Evolutionary conservation across 257 asterid species (phyloP).

Genomic region (Vinca minor): DNA sequence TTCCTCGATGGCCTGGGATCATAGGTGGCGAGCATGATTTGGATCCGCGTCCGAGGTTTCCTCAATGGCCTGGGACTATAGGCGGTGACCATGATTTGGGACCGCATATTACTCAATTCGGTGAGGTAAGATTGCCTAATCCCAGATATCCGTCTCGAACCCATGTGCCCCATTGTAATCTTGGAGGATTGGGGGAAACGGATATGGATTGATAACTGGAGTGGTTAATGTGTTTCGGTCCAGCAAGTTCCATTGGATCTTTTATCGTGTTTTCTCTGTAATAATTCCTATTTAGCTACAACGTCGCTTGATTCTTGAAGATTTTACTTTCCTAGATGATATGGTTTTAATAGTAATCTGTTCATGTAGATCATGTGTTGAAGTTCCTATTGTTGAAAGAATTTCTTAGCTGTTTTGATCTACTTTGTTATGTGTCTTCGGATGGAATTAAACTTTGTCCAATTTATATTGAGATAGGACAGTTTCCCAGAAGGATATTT

Average conservation of each 20-base stretch:
- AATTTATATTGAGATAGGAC: too few relatives aligned
- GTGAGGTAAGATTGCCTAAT: neutral
- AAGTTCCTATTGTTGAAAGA: neutral
- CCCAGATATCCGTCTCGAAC: slow-evolving; percentile 2
- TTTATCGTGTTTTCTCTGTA: neutral
- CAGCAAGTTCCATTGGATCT: neutral
- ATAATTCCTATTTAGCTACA: too few relatives aligned
- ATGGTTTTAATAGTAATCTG: too few relatives aligned
- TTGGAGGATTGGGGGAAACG: slow-evolving; percentile 20
- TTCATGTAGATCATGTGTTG: neutral
- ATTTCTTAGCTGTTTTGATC: neutral
- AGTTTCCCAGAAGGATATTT: too few relatives aligned
- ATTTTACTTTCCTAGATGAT: neutral
- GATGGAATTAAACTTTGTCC: too few relatives aligned
- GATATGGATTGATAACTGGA: neutral
- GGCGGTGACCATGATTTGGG: slow-evolving; percentile 41
- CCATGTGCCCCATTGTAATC: slow-evolving; percentile 36
- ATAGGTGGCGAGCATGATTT: too few relatives aligned
- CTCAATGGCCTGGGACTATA: slow-evolving; percentile 28
- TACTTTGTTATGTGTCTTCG: too few relatives aligned
- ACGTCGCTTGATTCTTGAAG: neutral
- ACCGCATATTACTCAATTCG: slow-evolving; percentile 14
- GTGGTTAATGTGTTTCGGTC: neutral
- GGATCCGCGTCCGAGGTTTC: slow-evolving; percentile 24
- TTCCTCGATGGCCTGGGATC: slow-evolving; percentile 31